Conservation (phyloP, 805 yeast genomes). For the Barnettozyma siamensis region DNA sequence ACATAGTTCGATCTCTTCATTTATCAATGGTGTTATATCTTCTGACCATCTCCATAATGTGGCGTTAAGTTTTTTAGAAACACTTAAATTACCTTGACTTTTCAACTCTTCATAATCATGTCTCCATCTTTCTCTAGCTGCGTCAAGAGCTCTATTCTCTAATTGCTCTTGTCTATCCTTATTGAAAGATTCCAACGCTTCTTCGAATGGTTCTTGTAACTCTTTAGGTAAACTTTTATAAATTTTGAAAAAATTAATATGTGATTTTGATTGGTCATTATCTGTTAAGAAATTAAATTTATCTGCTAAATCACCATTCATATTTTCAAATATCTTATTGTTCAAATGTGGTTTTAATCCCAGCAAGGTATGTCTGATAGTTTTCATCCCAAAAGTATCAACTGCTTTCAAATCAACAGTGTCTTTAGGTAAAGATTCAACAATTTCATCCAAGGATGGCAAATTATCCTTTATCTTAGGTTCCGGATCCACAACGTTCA, state of each 20-base stretch:
- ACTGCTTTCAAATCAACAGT: conserved; percentile 56
- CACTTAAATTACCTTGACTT: conserved; percentile 47
- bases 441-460: conserved; percentile 15
- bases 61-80: conserved; percentile 59
- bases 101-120: conserved; percentile 66
- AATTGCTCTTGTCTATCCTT: conserved; percentile 68
- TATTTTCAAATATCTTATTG: conserved; percentile 27
- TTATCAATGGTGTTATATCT: conserved; percentile 63
- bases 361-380: conserved; percentile 67
- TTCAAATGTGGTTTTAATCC: conserved; percentile 36
- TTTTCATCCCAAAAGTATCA: conserved; percentile 70
- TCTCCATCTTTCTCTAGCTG: conserved; percentile 87
- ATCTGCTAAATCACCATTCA: conserved; percentile 30
- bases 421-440: conserved; percentile 46
- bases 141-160: conserved; percentile 75
- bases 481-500: neutral
- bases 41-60: conserved; percentile 82
- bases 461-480: too few relatives aligned
- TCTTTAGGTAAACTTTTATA: conserved; percentile 47
- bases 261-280: conserved; percentile 17
- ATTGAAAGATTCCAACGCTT: conserved; percentile 62
- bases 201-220: conserved; percentile 53
- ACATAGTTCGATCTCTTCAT: conserved; percentile 59
- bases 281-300: conserved; percentile 29
- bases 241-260: conserved; percentile 61